Evolutionary conservation across 116 monocot species (phyloP), one percentile per base, ranked within the genome.

Genomic region (Trichopus zeylanicus): DNA sequence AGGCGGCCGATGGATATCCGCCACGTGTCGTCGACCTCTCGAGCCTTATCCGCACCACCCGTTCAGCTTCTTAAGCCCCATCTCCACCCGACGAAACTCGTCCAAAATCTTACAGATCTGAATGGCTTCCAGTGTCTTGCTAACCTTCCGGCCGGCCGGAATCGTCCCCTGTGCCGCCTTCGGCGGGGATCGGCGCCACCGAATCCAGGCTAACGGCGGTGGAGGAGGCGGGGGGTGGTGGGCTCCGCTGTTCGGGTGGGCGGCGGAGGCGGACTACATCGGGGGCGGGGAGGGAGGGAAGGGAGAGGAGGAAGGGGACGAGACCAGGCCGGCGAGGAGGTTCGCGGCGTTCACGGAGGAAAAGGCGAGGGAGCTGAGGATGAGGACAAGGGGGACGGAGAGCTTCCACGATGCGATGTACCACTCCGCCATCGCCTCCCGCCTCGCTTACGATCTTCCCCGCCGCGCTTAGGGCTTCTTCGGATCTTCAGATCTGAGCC

Each of bases 361-460:
- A 70, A 93, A 93, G 70, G 93, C 93, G 37, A 79, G 70, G 65
- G 72, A 75, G 75, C 75, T 93, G 48, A 74, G 93, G 57, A 75
- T 73, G 75, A 74, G 54, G 77, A 83, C 73, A 47, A 52, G 61
- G 67, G 89, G 89, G 77, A 73, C 62, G 53, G 82, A 80, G 70
- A 77, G 30, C 47, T 93, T 82, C 71, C 93, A 93, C 52, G 89
- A 93, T 33, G 78, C 55, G 65, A 93, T 93, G 93, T 93, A 93
- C 60, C 93, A 89, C 69, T 93, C 93, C 22, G 79, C 86, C 68
- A 89, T 93, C 70, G 89, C 93, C 20, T 82, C 93, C 23, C 68
- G 93, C 28, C 73, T 89, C 22, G 84, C 85, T 21, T 73, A 75
- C 64, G 73, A 89, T 37, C 59, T 56, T 51, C 63, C 67, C 34